These are phyloP conservation scores for Ustilago sp. DNA, from an alignment of 1,284 basidiomycete genomes.

Conservation along the genomic window DNA sequence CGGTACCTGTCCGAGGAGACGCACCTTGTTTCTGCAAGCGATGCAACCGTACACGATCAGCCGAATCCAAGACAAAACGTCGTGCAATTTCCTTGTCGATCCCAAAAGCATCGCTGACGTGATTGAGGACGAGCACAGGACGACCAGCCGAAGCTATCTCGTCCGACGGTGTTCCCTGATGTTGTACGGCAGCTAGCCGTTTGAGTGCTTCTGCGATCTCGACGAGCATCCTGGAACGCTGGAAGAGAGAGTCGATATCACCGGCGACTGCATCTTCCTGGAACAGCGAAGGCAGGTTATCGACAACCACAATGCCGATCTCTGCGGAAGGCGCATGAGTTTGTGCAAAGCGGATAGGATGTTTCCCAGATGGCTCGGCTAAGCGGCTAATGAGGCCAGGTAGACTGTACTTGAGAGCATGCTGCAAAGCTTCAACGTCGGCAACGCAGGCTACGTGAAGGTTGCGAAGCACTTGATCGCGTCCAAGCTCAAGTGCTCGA, in stretches of 20 bases:
- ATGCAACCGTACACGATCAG: conserved; percentile 13
- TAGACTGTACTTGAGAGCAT: conserved; percentile 56
- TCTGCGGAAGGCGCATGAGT: not conserved
- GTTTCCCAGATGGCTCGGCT: not conserved
- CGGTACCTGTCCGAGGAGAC: too few relatives aligned
- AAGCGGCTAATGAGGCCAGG: conserved; percentile 41
- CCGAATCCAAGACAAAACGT: conserved; percentile 31
- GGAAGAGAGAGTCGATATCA: conserved; percentile 31
- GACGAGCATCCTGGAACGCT: conserved; percentile 40
- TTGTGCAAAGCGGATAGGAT: not conserved
- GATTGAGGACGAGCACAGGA: conserved; percentile 55
- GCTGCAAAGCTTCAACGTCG: conserved; percentile 49
- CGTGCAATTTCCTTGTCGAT: conserved; percentile 41
- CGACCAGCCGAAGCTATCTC: not conserved
- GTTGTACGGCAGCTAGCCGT: conserved; percentile 15
- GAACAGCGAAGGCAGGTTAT: conserved; percentile 58
- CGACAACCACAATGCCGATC: conserved; percentile 48
- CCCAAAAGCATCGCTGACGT: conserved; percentile 60
- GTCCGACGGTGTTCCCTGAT: not conserved
- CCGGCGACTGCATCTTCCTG: conserved; percentile 50
- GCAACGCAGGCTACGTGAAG: conserved; percentile 43
- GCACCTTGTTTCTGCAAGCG: not conserved
- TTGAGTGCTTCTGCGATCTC: conserved; percentile 50
- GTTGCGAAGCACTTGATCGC: conserved; percentile 26
- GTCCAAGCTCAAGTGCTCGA: conserved; percentile 26